Conservation (phyloP, 2,329 filamentous ascomycete species). For the Diaporthe ilicicola region DNA sequence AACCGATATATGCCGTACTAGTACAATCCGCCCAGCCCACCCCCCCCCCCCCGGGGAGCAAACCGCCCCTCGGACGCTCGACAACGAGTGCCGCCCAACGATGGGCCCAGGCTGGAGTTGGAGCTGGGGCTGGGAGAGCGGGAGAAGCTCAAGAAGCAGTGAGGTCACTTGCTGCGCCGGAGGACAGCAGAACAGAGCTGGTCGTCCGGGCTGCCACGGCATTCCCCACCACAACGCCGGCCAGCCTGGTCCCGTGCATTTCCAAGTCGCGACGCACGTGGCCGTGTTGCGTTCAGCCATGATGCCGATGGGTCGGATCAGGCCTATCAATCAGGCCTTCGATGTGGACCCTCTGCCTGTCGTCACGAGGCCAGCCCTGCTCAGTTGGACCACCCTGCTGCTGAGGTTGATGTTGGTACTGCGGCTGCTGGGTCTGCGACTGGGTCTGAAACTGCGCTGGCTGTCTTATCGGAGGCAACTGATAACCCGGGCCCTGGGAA, state of each 20-base stretch:
- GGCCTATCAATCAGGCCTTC: slow-evolving; percentile 69
- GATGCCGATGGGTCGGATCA: slow-evolving; percentile 46
- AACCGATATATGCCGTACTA: slow-evolving; percentile 25
- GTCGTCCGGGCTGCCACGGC: neutral
- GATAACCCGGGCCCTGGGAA: slow-evolving; percentile 48
- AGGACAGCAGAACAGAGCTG: neutral
- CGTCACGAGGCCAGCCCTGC: slow-evolving; percentile 52
- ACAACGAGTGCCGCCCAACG: neutral
- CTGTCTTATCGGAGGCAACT: slow-evolving; percentile 58
- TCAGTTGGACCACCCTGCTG: slow-evolving; percentile 27
- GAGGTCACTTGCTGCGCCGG: neutral
- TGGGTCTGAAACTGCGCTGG: slow-evolving; percentile 43
- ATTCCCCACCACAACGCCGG: neutral
- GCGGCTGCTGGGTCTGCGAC: slow-evolving; percentile 36
- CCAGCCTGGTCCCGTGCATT: neutral
- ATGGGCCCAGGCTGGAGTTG: neutral
- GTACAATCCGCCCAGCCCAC: slow-evolving; percentile 28
- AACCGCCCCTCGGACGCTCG: neutral
- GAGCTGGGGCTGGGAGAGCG: neutral
- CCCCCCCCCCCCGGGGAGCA: neutral
- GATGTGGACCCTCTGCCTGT: slow-evolving; percentile 67
- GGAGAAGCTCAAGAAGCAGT: neutral
- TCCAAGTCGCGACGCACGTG: neutral
- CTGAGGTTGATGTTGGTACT: slow-evolving; percentile 53
- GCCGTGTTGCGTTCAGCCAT: slow-evolving; percentile 20